A percentile compares a stretch with the other conserved stretches of the same genome.
Conservation (phyloP, 2,329 filamentous ascomycete genomes). For the Trichoderma koningiopsis region DNA sequence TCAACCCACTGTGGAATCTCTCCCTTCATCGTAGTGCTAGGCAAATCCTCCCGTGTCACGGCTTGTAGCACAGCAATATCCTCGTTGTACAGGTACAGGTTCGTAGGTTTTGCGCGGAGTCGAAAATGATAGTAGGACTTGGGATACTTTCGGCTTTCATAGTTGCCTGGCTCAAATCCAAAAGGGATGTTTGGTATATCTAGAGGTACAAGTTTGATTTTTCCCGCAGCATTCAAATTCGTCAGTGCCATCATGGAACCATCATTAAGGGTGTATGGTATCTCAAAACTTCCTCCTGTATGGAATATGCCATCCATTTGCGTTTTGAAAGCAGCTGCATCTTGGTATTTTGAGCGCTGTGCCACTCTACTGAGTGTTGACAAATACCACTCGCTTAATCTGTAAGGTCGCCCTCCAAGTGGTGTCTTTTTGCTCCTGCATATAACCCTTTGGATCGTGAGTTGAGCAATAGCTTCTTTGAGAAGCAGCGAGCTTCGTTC, state of each 20-base stretch:
- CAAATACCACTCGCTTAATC: slow-evolving; percentile 61
- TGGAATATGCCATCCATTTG: slow-evolving; percentile 60
- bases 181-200: slow-evolving; percentile 66
- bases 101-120: slow-evolving; percentile 63
- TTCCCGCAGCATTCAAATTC: slow-evolving; percentile 63
- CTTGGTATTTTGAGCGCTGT: slow-evolving; percentile 55
- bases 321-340: slow-evolving; percentile 62
- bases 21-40: slow-evolving; percentile 44
- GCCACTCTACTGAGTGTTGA: slow-evolving; percentile 59
- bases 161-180: slow-evolving; percentile 71
- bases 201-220: slow-evolving; percentile 55
- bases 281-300: slow-evolving; percentile 42
- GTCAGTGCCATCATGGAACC: slow-evolving; percentile 67
- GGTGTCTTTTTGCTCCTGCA: slow-evolving; percentile 62
- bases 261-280: slow-evolving; percentile 63
- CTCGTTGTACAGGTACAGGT: slow-evolving; percentile 61
- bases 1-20: slow-evolving; percentile 73
- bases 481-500: slow-evolving; percentile 48
- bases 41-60: slow-evolving; percentile 44
- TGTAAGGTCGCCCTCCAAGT: slow-evolving; percentile 62
- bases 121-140: slow-evolving; percentile 67
- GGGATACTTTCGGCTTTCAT: slow-evolving; percentile 69
- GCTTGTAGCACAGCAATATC: slow-evolving; percentile 47
- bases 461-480: slow-evolving; percentile 50
- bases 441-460: slow-evolving; percentile 56